These are phyloP conservation scores for Dothidotthia symphoricarpi DNA, from an alignment of 2,329 filamentous ascomycete genomes.

Conservation along the genomic window DNA sequence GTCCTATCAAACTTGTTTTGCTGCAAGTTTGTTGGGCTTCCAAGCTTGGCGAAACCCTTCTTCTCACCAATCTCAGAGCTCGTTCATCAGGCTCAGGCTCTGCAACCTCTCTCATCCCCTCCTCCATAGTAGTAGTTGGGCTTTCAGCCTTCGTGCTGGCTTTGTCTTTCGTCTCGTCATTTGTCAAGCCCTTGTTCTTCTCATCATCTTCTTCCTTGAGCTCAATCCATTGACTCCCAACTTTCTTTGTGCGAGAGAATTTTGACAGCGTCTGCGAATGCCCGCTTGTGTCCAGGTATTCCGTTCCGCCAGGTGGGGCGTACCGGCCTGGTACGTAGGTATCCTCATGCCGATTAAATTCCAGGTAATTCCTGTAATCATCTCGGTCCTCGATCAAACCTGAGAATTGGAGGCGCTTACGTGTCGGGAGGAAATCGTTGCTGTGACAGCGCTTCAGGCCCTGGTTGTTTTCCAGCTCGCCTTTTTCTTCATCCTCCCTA, in stretches of 20 bases:
- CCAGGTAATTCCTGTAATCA: conserved; percentile 14
- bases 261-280: conserved; percentile 15
- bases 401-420: conserved; percentile 22
- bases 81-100: neutral
- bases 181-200: conserved; percentile 1
- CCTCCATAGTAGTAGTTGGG: neutral
- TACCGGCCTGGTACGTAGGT: conserved; percentile 29
- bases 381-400: conserved; percentile 19
- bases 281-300: conserved; percentile 33
- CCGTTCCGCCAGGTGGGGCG: conserved; percentile 21
- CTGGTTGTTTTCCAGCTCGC: neutral
- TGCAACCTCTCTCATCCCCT: no score
- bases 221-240: conserved; percentile 23
- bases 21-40: neutral
- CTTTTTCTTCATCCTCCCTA: neutral
- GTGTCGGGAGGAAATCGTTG: neutral
- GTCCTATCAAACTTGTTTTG: neutral
- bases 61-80: neutral
- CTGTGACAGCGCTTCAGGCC: neutral
- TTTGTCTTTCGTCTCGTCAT: conserved; percentile 2
- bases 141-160: neutral
- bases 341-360: conserved; percentile 17
- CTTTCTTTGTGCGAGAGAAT: conserved; percentile 27
- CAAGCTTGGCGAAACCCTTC: neutral
- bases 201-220: conserved; percentile 16